Conservation (phyloP, 495 filamentous ascomycete genomes). For the Astrocystis sublimbata region DNA sequence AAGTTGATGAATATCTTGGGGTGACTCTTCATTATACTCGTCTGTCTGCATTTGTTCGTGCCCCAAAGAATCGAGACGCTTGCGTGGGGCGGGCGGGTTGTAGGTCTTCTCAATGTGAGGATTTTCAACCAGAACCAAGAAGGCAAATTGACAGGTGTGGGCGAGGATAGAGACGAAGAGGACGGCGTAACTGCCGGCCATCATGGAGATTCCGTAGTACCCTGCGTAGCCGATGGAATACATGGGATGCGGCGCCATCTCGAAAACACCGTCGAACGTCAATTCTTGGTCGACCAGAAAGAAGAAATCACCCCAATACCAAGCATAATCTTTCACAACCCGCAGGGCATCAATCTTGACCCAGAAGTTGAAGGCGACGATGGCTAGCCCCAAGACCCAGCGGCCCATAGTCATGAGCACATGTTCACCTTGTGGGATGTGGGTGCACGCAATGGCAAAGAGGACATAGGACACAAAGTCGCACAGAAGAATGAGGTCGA, state of each 20-base stretch:
- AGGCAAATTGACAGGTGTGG: constrained; percentile 92
- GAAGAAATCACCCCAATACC: constrained; percentile 99
- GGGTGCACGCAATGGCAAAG: constrained; percentile 87
- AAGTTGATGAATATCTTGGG: constrained; percentile 73
- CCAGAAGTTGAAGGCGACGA: constrained; percentile 97
- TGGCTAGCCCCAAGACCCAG: constrained; percentile 75
- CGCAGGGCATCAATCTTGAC: constrained; percentile 97
- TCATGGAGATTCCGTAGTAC: constrained; percentile 98
- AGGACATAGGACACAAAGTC: constrained; percentile 96
- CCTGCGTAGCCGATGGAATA: constrained; percentile 98
- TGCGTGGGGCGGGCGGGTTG: constrained; percentile 81
- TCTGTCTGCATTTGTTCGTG: constrained; percentile 14
- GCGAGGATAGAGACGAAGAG: constrained; percentile 94
- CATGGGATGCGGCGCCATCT: constrained; percentile 99
- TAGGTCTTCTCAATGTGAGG: constrained; percentile 99
- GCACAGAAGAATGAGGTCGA: constrained; percentile 96
- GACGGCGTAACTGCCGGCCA: constrained; percentile 96
- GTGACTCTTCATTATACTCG: constrained; percentile 31
- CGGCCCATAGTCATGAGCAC: constrained; percentile 66
- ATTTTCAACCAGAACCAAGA: constrained; percentile 87
- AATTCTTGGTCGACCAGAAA: constrained; percentile 97
- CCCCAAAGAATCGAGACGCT: constrained; percentile 37
- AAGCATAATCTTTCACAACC: constrained; percentile 99
- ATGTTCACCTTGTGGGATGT: constrained; percentile 69
- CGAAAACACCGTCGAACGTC: constrained; percentile 97